A percentile compares a stretch with the other conserved stretches of the same genome.
phyloP scores from a whole-genome alignment of 768 basidiomycete species.

The Hericium coralloides region DNA sequence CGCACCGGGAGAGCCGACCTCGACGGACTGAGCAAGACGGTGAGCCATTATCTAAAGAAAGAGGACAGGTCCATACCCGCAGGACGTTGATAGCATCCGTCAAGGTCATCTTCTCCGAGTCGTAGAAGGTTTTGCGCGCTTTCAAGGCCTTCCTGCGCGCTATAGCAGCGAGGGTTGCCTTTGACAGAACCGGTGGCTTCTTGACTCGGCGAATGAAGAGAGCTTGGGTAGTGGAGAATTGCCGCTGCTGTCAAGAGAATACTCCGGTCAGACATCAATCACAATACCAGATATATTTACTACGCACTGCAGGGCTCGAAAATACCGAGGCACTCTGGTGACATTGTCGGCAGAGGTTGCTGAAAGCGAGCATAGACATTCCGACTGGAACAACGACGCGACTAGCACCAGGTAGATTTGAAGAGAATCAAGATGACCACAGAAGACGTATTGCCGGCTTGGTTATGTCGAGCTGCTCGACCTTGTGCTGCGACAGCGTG shows the following conservation, averaged over 20 bases:
- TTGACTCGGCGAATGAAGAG: constrained; percentile 43
- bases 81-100: constrained; percentile 59
- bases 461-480: no score
- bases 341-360: neutral
- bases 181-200: constrained; percentile 53
- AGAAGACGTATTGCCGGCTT: no score
- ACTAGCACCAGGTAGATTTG: no score
- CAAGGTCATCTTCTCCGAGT: constrained; percentile 58
- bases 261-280: no score
- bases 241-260: neutral
- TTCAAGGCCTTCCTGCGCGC: constrained; percentile 48
- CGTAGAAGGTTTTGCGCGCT: constrained; percentile 48
- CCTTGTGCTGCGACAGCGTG: neutral
- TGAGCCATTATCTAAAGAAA: no score
- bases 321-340: neutral
- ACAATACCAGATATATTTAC: no score
- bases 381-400: neutral
- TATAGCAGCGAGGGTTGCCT: constrained; percentile 63
- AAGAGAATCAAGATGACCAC: no score
- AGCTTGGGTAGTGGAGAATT: constrained; percentile 44
- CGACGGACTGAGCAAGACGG: constrained; percentile 53
- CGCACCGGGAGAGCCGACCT: constrained; percentile 66
- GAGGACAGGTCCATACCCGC: constrained; percentile 33
- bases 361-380: neutral
- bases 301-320: neutral